Percentiles rank a stretch among this genome's conserved stretches.
phyloP scores from a whole-genome alignment of 2,329 filamentous ascomycete genomes.

The Annulohypoxylon truncatum region DNA sequence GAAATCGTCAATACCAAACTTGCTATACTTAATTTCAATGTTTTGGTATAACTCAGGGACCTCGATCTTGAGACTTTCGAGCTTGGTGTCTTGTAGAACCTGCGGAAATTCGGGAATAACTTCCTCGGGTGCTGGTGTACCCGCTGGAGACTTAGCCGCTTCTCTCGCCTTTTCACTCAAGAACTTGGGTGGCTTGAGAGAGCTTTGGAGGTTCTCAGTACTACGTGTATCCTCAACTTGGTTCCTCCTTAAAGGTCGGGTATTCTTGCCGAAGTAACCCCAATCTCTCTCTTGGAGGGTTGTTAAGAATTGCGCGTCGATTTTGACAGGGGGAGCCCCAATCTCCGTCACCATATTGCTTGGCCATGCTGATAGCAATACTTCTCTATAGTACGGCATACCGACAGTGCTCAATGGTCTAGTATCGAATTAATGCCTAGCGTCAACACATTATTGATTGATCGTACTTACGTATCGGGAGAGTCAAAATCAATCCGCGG shows the following conservation, averaged over 20 bases:
- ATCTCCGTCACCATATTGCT: slow-evolving; percentile 85
- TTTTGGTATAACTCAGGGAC: slow-evolving; percentile 91
- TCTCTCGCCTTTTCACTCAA: slow-evolving; percentile 92
- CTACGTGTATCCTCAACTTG: slow-evolving; percentile 83
- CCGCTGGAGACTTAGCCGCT: slow-evolving; percentile 60
- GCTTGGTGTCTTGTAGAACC: slow-evolving; percentile 73
- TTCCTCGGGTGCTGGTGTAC: slow-evolving; percentile 57
- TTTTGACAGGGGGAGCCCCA: slow-evolving; percentile 80
- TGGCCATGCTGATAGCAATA: slow-evolving; percentile 89
- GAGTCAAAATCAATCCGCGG: slow-evolving; percentile 73
- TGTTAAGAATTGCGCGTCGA: slow-evolving; percentile 77
- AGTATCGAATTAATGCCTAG: slow-evolving; percentile 18
- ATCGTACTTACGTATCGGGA: slow-evolving; percentile 70
- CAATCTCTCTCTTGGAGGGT: slow-evolving; percentile 78
- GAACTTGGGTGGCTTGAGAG: slow-evolving; percentile 86
- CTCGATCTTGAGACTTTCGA: slow-evolving; percentile 82
- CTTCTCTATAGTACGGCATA: slow-evolving; percentile 92
- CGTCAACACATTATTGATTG: neutral
- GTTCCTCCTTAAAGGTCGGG: slow-evolving; percentile 78
- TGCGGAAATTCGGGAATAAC: slow-evolving; percentile 69
- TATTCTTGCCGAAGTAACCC: slow-evolving; percentile 82
- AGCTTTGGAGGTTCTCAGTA: slow-evolving; percentile 68
- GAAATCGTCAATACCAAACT: slow-evolving; percentile 99
- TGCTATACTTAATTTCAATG: slow-evolving; percentile 98
- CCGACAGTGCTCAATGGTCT: slow-evolving; percentile 87